Base-by-base conservation (phyloP, 805 yeast genomes). In the Kodamaea neixiangensis region DNA sequence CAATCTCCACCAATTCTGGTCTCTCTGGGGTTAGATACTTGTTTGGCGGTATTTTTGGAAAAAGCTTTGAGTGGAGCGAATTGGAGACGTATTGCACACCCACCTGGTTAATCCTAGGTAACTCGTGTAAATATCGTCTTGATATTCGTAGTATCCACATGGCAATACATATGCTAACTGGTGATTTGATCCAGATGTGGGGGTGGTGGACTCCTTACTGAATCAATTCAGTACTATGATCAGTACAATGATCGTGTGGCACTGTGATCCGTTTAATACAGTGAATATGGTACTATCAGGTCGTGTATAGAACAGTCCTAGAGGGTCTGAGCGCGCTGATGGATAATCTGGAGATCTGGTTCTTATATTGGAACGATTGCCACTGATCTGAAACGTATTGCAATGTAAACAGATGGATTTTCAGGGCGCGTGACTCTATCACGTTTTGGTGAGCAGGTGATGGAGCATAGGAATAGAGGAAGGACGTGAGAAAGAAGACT, bases 51-150 rank as follows among this genome's bases (percentile, higher is more conserved):
- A 55, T 58, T 5, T 49, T 54, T 14, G 85, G 87, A 62, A 89
- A 90, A 0, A 89, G 62, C 57, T 85, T 89, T 13, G 59, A 53
- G 50, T 84, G 91, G 10, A 89, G 63, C 0, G 72, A 70, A 3
- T 70, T 66, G 0, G 94, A 82, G 17, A 89, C 69, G 57, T 88
- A 86, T 62, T 90, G 96, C 21, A 89, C 87, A 0, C 96, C 96
- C 6, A 87, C 86, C 15, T 86, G 86, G 63, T 88, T 89, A 25
- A 86, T 68, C 33, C 90, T 65, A 6, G 86, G 88, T 44, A 60
- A 56, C 59, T 79, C 79, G 20, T 17, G 21, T 3, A 35, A 38
- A 21, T 19, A 17, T 17, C 37, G 38, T 44, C 13, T 29, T 20
- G 40, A 17, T 18, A 29, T 22, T 14, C 34, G 33, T 31, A 21